Conservation (phyloP, 495 filamentous ascomycete species). For the Lasiosphaeria ovina region DNA sequence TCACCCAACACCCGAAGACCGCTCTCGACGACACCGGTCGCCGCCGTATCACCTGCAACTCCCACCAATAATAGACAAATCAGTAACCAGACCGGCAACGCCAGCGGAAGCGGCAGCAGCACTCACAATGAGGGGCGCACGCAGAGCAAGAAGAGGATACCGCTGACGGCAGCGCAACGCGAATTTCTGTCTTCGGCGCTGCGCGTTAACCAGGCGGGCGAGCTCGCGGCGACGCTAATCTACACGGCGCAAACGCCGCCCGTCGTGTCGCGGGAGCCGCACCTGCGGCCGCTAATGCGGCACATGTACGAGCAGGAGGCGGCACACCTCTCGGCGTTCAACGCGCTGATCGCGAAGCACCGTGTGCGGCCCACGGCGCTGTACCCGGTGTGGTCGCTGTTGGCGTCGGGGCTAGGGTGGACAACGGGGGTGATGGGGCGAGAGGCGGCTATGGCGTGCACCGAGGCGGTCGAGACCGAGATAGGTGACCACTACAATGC, state of each 20-base stretch:
- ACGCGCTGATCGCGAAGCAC: slow-evolving; percentile 76
- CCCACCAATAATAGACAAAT: too few species aligned
- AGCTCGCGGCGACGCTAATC: slow-evolving; percentile 82
- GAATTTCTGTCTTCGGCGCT: slow-evolving; percentile 78
- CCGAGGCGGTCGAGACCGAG: slow-evolving; percentile 97
- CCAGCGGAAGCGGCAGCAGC: slow-evolving; percentile 8
- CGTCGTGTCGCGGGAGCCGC: slow-evolving; percentile 71
- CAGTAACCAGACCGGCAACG: neutral
- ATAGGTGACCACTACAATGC: slow-evolving; percentile 95
- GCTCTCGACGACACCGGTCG: too few species aligned
- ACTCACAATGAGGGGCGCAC: neutral
- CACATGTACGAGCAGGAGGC: slow-evolving; percentile 99
- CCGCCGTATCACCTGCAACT: too few species aligned
- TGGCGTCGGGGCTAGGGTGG: slow-evolving; percentile 85
- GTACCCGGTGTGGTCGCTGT: slow-evolving; percentile 86
- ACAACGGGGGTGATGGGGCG: slow-evolving; percentile 83
- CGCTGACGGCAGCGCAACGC: slow-evolving; percentile 66
- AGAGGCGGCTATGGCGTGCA: slow-evolving; percentile 98
- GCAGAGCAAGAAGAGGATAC: slow-evolving; percentile 42
- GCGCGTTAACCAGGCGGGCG: slow-evolving; percentile 87
- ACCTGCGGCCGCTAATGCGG: slow-evolving; percentile 83
- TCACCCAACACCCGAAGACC: too few species aligned
- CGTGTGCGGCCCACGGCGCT: slow-evolving; percentile 91
- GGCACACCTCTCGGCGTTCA: slow-evolving; percentile 82
- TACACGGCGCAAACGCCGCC: slow-evolving; percentile 79